These are phyloP conservation scores for Bombardia bombarda DNA, from an alignment of 495 filamentous ascomycete species.

Conservation along the genomic window DNA sequence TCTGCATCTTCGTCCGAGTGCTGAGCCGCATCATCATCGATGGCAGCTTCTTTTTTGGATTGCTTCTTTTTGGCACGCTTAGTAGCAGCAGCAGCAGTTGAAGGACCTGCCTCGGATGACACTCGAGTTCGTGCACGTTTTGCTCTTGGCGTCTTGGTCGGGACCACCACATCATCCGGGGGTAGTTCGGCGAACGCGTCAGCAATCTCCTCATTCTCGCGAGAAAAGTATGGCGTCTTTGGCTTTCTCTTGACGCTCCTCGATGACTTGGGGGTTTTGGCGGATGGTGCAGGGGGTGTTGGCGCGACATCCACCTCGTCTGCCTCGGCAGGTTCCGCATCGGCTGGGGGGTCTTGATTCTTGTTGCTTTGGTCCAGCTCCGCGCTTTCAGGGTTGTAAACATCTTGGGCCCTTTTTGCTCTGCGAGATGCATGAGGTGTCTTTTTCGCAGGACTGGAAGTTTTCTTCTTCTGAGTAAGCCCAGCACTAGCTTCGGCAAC, in stretches of 20 bases:
- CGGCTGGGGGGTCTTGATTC: background rate
- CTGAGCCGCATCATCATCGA: background rate
- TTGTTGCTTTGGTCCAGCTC: background rate
- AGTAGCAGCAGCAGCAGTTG: background rate
- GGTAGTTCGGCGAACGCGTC: constrained; percentile 7
- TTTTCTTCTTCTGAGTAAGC: no score
- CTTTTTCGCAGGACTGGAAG: no score
- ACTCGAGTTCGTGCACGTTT: background rate
- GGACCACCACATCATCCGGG: constrained; percentile 1
- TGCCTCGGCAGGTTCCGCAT: background rate
- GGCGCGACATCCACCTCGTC: no score
- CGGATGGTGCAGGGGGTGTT: background rate
- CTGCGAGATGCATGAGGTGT: no score
- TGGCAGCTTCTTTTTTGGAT: background rate
- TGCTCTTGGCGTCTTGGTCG: background rate
- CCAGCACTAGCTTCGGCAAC: no score
- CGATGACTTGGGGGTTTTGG: background rate
- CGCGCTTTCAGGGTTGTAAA: background rate
- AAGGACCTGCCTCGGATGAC: background rate
- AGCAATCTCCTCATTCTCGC: constrained; percentile 5
- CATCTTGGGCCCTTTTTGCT: no score
- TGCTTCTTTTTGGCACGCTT: background rate
- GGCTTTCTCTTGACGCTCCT: constrained; percentile 4
- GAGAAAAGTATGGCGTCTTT: constrained; percentile 8
- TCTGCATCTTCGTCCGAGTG: background rate